phyloP scores from a whole-genome alignment of 176 grass and related monocot genomes.

The Bromus sterilis region DNA sequence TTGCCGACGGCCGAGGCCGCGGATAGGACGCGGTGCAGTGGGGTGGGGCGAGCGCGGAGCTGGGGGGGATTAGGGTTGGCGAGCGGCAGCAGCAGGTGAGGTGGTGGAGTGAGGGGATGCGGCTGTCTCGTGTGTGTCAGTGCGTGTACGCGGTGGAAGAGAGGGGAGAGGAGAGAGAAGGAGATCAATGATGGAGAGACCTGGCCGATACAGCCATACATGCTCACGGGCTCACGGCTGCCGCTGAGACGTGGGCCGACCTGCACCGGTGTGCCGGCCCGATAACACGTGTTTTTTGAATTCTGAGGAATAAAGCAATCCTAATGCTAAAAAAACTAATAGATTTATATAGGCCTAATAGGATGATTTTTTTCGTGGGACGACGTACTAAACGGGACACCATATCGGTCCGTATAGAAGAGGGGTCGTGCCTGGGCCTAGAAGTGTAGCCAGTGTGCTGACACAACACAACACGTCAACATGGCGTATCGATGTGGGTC shows the following conservation, averaged over 20 bases:
- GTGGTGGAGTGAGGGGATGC: background rate
- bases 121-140: background rate
- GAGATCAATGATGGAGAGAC: background rate
- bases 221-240: background rate
- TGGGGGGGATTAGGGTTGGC: slow-evolving; percentile 11
- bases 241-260: background rate
- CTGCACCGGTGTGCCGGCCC: no score
- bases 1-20: background rate
- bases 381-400: no score
- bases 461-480: no score
- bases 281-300: no score
- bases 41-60: background rate
- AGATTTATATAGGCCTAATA: no score
- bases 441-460: no score
- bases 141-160: background rate
- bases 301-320: no score
- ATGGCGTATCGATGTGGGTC: no score
- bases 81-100: background rate
- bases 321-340: no score
- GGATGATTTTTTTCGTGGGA: no score
- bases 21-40: background rate
- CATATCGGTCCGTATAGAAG: no score
- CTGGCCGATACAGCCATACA: background rate
- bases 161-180: background rate
- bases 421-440: no score